Evolutionary conservation across 2,329 filamentous ascomycete genomes (phyloP), one percentile per base, ranked within the genome.

Genomic region (Cyphellophora attinorum): DNA sequence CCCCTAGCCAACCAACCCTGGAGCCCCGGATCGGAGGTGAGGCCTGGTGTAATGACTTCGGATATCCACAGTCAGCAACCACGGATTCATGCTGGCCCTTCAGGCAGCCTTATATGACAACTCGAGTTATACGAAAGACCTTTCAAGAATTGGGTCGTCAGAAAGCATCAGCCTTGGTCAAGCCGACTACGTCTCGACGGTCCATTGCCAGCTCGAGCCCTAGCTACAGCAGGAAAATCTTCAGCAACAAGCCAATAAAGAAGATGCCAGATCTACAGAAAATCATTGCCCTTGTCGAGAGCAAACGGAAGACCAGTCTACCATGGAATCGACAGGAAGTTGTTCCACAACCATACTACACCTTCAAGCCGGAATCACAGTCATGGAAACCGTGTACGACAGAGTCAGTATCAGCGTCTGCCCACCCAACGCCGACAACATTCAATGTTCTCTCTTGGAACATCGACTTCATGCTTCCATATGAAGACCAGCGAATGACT

Each of bases 381-480:
- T 38, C 31, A 32, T 51, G 48, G 48, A 29, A 35, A 12, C 18
- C 39, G 6, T 29, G 32, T 10, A 23, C 27, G 8, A 5, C 15
- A 2, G 19, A 10, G 29, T 11, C 29, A 6, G 12, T 18, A 6
- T 11, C 28, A 15, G 16, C 28, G 5, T 13, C 28, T 11, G 21
- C 29, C 12, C 4, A 23, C 5, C 10, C 34, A 18, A 13, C 13
- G 27, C 13, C 31, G 17, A 19, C 32, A 15, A 38, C 35, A 13
- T 44, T 61, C 38, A 48, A 50, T 3, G 41, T 68, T 5, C 52
- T 64, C 30, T 62, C 60, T 31, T 69, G 64, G 64, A 69, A 69
- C 45, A 68, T 69, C 41, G 64, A 70, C 47, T 60, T 65, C 41
- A 58, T 62, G 40, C 45, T 57, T 6, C 54, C 54, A 0, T 59